Base-by-base conservation (phyloP, 768 basidiomycete genomes). In the Floccularia luteovirens region DNA sequence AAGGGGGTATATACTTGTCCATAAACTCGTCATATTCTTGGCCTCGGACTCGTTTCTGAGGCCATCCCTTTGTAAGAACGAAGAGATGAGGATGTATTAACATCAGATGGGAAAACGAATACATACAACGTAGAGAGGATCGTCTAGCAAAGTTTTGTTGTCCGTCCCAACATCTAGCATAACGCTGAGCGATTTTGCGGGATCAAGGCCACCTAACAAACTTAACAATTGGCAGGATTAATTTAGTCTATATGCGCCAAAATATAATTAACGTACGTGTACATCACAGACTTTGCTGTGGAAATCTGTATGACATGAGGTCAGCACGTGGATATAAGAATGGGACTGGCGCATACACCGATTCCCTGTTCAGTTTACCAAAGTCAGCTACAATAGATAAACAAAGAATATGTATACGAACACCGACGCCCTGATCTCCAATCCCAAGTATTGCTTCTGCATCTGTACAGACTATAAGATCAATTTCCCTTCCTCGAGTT, bases 381-480 rank as follows among this genome's bases (percentile, higher is more conserved):
- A 51, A 52, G 44, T 59, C 16, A 31, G 33, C 42, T 23, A 17
- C 21, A 36, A 24, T 14, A 37, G n/a, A 36, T 13, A 28, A 24
- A 21, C 20, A 27, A n/a, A 5, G 16, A 24, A 33, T 32, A 36
- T 24, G 4, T 6, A 22, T 31, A 43, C 34, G 8, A 51, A 73
- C 80, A 56, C 66, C 85, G 60, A 90, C 88, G 42, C 90, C 72
- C 47, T 74, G 72, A 52, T 74, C 72, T 1, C 72, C 72, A 37
- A 74, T 74, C 12, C 90, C 90, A 7, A 93, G 64, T 43, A 92
- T 91, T 0, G 86, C 85, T 50, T 90, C 89, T 3, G 82, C 77
- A 54, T 93, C 90, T 0, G 87, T 84, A 40, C 82, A 82, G 19
- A 92, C 87, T 37, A 93, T 69, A 17, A 92, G 65, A 44, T 91